These are phyloP conservation scores for Exophiala lecanii-corni DNA, from an alignment of 2,329 filamentous ascomycete genomes.

Conservation along the genomic window DNA sequence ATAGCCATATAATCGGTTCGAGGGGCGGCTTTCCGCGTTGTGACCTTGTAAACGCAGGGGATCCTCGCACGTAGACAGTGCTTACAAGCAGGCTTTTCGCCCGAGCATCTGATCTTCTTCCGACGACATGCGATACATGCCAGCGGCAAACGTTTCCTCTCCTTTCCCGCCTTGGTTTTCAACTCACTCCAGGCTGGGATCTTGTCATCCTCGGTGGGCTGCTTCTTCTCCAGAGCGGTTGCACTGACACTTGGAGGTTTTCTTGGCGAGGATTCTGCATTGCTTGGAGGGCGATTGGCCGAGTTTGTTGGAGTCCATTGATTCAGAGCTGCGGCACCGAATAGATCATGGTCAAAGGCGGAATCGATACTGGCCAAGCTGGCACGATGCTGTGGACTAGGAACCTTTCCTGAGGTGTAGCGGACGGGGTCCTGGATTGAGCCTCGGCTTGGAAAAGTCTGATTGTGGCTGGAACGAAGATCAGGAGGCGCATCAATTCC, in stretches of 20 bases:
- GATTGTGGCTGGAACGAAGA: constrained; percentile 16
- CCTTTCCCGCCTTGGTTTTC: constrained; percentile 91
- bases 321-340: constrained; percentile 18
- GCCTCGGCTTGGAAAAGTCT: constrained; percentile 18
- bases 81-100: constrained; percentile 95
- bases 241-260: constrained; percentile 11
- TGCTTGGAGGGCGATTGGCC: constrained; percentile 9
- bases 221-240: constrained; percentile 17
- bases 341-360: constrained; percentile 20
- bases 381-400: constrained; percentile 22
- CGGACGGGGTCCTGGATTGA: constrained; percentile 6
- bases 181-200: constrained; percentile 72
- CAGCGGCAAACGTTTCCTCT: constrained; percentile 84
- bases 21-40: constrained; percentile 86
- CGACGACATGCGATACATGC: constrained; percentile 93
- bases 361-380: constrained; percentile 25
- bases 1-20: constrained; percentile 99
- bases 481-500: constrained; percentile 24
- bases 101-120: constrained; percentile 97
- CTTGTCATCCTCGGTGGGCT: constrained; percentile 53
- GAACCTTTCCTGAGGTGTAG: constrained; percentile 12
- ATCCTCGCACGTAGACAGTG: constrained; percentile 89
- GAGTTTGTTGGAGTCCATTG: constrained; percentile 22
- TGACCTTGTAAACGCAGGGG: constrained; percentile 96
- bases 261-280: constrained; percentile 17